Conservation (phyloP, 352 stramenopile species). For the Phytophthora chlamydospora region DNA sequence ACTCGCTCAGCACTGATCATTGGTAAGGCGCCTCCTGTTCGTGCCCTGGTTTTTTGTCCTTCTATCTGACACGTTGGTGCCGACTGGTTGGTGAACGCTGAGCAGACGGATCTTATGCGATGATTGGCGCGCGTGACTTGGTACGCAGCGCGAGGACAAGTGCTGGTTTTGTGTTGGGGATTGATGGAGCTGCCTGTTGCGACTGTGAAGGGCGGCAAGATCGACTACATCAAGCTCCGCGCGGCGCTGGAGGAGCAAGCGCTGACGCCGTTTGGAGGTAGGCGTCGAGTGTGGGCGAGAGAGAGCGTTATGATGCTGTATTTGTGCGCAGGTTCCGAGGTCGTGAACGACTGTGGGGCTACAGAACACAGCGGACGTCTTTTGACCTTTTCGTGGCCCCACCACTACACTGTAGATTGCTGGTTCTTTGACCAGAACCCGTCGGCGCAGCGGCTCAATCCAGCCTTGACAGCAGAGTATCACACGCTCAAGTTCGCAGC, state of each 20-base stretch:
- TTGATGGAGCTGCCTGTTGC: background rate
- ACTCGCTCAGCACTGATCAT: conserved; percentile 70
- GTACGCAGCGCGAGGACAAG: conserved; percentile 23
- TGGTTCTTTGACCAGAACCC: conserved; percentile 90
- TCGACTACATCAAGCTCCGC: conserved; percentile 80
- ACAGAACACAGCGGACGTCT: conserved; percentile 13
- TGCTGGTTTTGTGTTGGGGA: conserved; percentile 3
- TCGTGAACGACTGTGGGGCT: background rate
- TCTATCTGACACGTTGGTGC: background rate
- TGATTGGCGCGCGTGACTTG: conserved; percentile 58
- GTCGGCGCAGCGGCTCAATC: conserved; percentile 38
- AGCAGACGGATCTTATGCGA: conserved; percentile 72
- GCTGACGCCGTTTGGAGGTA: conserved; percentile 60
- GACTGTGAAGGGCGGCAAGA: conserved; percentile 48
- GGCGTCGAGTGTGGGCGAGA: background rate
- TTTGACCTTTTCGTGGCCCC: conserved; percentile 24
- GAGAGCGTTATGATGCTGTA: conserved; percentile 3
- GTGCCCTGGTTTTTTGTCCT: conserved; percentile 11
- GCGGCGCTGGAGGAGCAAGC: conserved; percentile 56
- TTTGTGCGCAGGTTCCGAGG: conserved; percentile 9
- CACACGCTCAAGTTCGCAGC: conserved; percentile 73
- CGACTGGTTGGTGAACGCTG: conserved; percentile 12
- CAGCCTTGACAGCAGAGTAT: conserved; percentile 48
- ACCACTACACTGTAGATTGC: conserved; percentile 54
- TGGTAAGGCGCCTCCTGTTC: conserved; percentile 31